Base-by-base conservation (phyloP, 805 yeast species). In the Priceomyces medius region DNA sequence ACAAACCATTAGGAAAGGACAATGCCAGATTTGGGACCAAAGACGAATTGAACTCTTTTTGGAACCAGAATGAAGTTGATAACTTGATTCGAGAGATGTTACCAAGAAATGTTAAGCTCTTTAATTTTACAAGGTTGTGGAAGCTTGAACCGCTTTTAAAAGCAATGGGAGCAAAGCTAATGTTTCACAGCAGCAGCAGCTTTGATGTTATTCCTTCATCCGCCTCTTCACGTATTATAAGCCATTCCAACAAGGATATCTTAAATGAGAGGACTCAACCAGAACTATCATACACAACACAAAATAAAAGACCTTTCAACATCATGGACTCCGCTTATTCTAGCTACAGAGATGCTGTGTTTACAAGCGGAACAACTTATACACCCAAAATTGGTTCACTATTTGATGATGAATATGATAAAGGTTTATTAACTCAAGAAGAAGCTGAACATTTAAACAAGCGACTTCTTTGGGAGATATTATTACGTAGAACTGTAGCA, bases 401-500 rank as follows among this genome's bases (percentile, higher is more conserved):
- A 32, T 63, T 54, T 38, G 68, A 72, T 2, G 52, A 59, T 20
- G 68, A 61, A 31, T 20, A 50, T 3, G 61, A 56, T 16, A 49
- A 43, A 7, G 41, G 41, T 20, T 43, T 61, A 31, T 37, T 68
- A 18, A 42, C 51, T 4, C 43, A 52, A 8, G 35, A 35, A 2
- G 73, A 68, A 35, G 51, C 58, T 14, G 55, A 58, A 8, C 43
- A 47, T n/a, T 45, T 68, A 37, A 60, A 68, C 37, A 56, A 52
- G 31, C 56, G 55, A 40, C 35, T 70, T 0, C 50, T 66, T n/a
- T 54, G 66, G 21, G 76, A 69, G 40, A 44, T 66, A 4, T 53
- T 70, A 32, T 41, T 70, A n/a, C 57, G 74, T 43, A 50, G 72
- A 42, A 70, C 74, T 1, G 48, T 68, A 46, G 68, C 72, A 24